Evolutionary conservation across 148 eudicot genomes (phyloP).

Genomic region (Rhododendron ovatum): DNA sequence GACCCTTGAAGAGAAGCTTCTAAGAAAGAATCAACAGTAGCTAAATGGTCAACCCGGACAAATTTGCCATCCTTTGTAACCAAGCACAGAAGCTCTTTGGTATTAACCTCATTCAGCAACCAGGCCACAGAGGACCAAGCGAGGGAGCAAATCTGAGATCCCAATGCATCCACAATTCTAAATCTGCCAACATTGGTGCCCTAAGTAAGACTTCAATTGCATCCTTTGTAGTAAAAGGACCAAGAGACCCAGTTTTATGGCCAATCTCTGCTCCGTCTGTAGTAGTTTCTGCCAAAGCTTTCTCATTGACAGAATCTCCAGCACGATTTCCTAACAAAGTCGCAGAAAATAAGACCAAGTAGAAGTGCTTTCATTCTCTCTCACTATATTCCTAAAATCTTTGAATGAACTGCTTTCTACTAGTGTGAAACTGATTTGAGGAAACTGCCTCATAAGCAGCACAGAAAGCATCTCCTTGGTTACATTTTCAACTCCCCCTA

Average conservation of each 20-base stretch:
- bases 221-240: conserved; percentile 50
- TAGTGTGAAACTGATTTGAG: conserved; percentile 49
- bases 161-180: conserved; percentile 80
- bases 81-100: conserved; percentile 61
- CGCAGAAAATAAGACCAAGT: conserved; percentile 63
- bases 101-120: conserved; percentile 61
- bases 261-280: conserved; percentile 13
- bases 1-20: conserved; percentile 68
- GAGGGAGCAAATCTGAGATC: conserved; percentile 69
- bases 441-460: conserved; percentile 72
- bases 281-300: conserved; percentile 15
- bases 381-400: conserved; percentile 27
- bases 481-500: conserved; percentile 48
- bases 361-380: conserved; percentile 37
- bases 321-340: conserved; percentile 37
- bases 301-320: conserved; percentile 28
- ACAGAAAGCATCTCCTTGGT: conserved; percentile 48
- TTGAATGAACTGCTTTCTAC: conserved; percentile 27
- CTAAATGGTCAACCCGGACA: conserved; percentile 66
- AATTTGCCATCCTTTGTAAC: conserved; percentile 66
- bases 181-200: conserved; percentile 80
- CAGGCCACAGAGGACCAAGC: conserved; percentile 75
- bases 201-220: conserved; percentile 57
- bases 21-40: conserved; percentile 61
- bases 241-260: conserved; percentile 20